A percentile compares a stretch with the other conserved stretches of the same genome.
phyloP scores from a whole-genome alignment of 371 early-diverging fungal genomes.

The Mortierella sp. region DNA sequence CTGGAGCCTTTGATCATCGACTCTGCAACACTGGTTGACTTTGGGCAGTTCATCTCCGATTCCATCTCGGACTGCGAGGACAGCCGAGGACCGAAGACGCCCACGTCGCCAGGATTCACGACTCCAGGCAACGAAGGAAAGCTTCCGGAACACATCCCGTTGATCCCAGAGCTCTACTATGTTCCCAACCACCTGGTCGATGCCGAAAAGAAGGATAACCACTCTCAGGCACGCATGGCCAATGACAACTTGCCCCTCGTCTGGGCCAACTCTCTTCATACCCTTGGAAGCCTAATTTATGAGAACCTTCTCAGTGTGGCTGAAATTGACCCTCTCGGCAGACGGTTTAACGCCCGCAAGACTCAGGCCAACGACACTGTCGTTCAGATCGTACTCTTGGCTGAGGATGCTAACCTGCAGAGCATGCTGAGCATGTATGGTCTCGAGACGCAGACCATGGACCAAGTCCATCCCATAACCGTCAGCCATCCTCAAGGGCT shows the following conservation, averaged over 20 bases:
- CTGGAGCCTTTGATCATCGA: slow-evolving; percentile 80
- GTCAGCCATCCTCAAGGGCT: slow-evolving; percentile 82
- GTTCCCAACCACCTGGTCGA: slow-evolving; percentile 81
- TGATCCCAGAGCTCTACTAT: slow-evolving; percentile 87
- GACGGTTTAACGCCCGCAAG: slow-evolving; percentile 68
- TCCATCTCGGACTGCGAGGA: slow-evolving; percentile 55
- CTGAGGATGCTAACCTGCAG: slow-evolving; percentile 82
- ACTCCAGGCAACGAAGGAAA: slow-evolving; percentile 39
- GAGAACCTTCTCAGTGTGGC: slow-evolving; percentile 82
- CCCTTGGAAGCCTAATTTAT: slow-evolving; percentile 81
- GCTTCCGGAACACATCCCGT: slow-evolving; percentile 57
- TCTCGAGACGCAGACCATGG: slow-evolving; percentile 79
- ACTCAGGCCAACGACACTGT: slow-evolving; percentile 65
- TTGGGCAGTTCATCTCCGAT: slow-evolving; percentile 55
- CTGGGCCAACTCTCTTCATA: slow-evolving; percentile 90
- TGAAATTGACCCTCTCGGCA: slow-evolving; percentile 90
- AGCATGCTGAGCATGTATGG: slow-evolving; percentile 78
- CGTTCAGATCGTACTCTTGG: slow-evolving; percentile 84
- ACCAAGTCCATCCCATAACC: slow-evolving; percentile 78
- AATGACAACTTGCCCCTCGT: slow-evolving; percentile 92
- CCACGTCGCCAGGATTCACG: slow-evolving; percentile 47
- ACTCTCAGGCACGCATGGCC: slow-evolving; percentile 80
- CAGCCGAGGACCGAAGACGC: slow-evolving; percentile 41
- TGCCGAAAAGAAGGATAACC: slow-evolving; percentile 80
- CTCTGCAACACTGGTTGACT: slow-evolving; percentile 65